Evolutionary conservation across 2,329 filamentous ascomycete genomes (phyloP), one percentile per base, ranked within the genome.

Genomic region (Penicillium sp.): DNA sequence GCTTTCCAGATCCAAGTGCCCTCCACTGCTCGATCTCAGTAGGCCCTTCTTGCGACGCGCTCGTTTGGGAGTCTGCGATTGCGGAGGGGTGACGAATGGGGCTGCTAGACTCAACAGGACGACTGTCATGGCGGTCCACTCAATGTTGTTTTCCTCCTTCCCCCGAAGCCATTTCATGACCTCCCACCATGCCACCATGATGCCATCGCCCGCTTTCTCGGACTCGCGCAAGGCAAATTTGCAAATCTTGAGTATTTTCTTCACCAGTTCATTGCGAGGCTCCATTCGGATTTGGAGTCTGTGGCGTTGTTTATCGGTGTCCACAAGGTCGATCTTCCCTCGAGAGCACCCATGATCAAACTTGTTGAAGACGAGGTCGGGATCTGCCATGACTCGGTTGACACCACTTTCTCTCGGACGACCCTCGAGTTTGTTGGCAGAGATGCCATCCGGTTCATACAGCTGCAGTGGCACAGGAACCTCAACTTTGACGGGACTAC

Each of bases 131-230:
- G 86, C 83, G 4, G 87, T 88, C 89, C 89, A 92, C 70, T 92
- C 89, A 1, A 76, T 55, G 59, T 88, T 81, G 4, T 74, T 72
- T 14, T 79, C 73, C 4, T 79, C 76, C 54, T 81, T 79, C 11
- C 73, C 61, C 38, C 76, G 75, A 39, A 90, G 76, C 89, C 89
- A 93, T 59, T 85, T 83, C 73, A 89, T 82, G 20, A 84, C 80
- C 67, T 90, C 86, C 82, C 89, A 89, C 88, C 89, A 92, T 2
- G 82, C 85, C 10, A 86, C 81, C 55, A 89, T 75, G 10, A 91
- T 74, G 26, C 78, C 78, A 78, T 89, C 75, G 78, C 87, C 58
- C 75, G 84, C 73, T 55, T 74, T 73, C 39, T 82, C 78, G 0
- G 80, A 77, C 20, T 84, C 77, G 7, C 84, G 83, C 29, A 92